Evolutionary conservation across 768 basidiomycete genomes (phyloP).

Genomic region (Phanerochaete sordida): DNA sequence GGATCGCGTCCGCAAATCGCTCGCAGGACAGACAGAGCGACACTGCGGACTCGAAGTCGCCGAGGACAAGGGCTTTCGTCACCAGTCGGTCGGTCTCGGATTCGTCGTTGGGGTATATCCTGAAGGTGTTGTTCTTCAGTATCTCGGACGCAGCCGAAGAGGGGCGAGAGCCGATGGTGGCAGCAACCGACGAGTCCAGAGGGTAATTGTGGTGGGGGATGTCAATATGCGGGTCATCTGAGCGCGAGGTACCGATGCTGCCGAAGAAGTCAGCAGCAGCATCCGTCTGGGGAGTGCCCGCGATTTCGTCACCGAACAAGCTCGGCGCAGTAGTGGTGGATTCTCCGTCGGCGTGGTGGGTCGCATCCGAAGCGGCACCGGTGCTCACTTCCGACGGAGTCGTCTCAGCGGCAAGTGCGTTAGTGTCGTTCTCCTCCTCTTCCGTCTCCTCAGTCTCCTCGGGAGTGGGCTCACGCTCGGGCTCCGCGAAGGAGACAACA

Average conservation of each 20-base stretch:
- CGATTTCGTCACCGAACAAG: slow-evolving; percentile 78
- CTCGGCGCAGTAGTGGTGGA: slow-evolving; percentile 85
- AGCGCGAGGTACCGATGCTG: slow-evolving; percentile 57
- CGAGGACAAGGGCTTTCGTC: slow-evolving; percentile 90
- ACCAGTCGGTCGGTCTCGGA: slow-evolving; percentile 84
- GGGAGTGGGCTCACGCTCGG: slow-evolving; percentile 43
- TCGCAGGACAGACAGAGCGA: slow-evolving; percentile 85
- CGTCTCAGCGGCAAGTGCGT: slow-evolving; percentile 43
- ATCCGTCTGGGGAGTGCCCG: slow-evolving; percentile 62
- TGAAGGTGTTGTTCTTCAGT: slow-evolving; percentile 80
- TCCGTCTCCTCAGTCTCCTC: slow-evolving; percentile 39
- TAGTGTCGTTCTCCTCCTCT: slow-evolving; percentile 24
- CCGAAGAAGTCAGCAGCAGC: slow-evolving; percentile 87
- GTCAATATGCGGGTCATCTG: slow-evolving; percentile 40
- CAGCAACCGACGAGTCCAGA: slow-evolving; percentile 88
- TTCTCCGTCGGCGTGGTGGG: slow-evolving; percentile 62
- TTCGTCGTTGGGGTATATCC: slow-evolving; percentile 85
- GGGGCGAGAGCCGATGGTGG: slow-evolving; percentile 89
- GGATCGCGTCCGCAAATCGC: slow-evolving; percentile 90
- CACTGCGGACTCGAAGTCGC: slow-evolving; percentile 94
- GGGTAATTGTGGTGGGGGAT: slow-evolving; percentile 81
- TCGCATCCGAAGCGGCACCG: slow-evolving; percentile 55
- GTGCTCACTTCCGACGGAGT: slow-evolving; percentile 75
- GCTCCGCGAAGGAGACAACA: slow-evolving; percentile 83
- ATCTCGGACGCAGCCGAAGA: slow-evolving; percentile 76